Evolutionary conservation across 129 eudicot species (phyloP), one percentile per base, ranked within the genome.

Genomic region (Escallonia rubra): DNA sequence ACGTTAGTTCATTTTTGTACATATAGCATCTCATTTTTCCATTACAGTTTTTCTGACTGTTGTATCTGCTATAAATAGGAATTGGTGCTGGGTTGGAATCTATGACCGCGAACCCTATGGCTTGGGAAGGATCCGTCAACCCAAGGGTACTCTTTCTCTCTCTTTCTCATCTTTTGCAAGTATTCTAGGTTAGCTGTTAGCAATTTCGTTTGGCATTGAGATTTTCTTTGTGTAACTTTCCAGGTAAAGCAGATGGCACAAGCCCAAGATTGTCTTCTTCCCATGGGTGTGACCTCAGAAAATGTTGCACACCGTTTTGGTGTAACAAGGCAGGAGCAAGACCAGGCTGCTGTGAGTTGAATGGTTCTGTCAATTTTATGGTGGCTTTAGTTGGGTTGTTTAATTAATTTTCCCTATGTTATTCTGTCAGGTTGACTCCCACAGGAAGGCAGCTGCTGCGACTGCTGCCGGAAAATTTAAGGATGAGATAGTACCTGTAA

Each of bases 21-120:
- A 51, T 41, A 38, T 39, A 7, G 16, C 51, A 45, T 40, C 53
- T 15, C 54, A 57, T 53, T 34, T 56, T 38, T 42, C 66, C 64
- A 53, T 56, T 69, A 63, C 68, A 48, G 58, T 3, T 38, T 42
- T 66, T 67, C 59, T 56, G 65, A 63, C 68, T 42, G 58, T 3
- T 41, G 43, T 52, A 50, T 48, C 39, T 43, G 50, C 7, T 74
- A 6, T 61, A 11, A 63, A 64, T 48, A 90, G 98, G 99, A 10
- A 94, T 94, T 73, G 96, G 96, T 76, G 99, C 99, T 73, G 99
- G 99, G 13, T 77, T 94, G 74, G 99, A 94, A 63, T 94, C 96
- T 12, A 94, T 94, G 96, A 89, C 96, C 8, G 48, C 76, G 43
- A 94, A 94, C 63, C 95, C 92, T 3, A 89, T 86, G 96, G 96